Conservation (phyloP, 169 alveolate genomes). For the Plasmodium inui region DNA sequence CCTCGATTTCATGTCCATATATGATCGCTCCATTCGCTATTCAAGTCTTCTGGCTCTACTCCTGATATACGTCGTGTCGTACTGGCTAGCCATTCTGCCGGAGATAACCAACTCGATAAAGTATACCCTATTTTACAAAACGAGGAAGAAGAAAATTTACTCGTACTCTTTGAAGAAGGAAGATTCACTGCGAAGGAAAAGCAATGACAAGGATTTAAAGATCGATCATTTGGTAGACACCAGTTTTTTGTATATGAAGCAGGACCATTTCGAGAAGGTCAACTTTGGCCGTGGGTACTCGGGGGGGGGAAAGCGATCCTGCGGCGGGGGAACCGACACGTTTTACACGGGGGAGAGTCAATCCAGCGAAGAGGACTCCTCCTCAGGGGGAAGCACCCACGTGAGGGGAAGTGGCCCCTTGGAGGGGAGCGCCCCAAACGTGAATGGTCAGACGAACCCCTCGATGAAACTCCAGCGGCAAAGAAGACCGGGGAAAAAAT, state of each 20-base stretch:
- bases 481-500: not conserved
- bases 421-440: not conserved
- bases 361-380: not conserved
- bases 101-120: slow-evolving; percentile 41
- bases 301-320: not conserved
- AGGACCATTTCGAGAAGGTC: not conserved
- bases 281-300: not conserved
- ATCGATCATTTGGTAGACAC: slow-evolving; percentile 35
- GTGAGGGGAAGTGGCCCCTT: no score
- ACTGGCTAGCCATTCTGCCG: slow-evolving; percentile 22
- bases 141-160: slow-evolving; percentile 16
- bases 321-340: not conserved
- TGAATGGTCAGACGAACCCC: not conserved
- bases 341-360: not conserved
- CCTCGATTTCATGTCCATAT: slow-evolving; percentile 32
- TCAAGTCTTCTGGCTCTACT: slow-evolving; percentile 23
- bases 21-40: slow-evolving; percentile 17
- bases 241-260: slow-evolving; percentile 31
- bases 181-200: not conserved
- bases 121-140: slow-evolving; percentile 34
- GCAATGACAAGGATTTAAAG: slow-evolving; percentile 15
- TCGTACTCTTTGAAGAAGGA: slow-evolving; percentile 29
- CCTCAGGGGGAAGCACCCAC: not conserved
- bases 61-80: slow-evolving; percentile 14
- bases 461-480: not conserved